These are phyloP conservation scores for Penicillium sp. DNA, from an alignment of 2,329 filamentous ascomycete genomes.

Conservation along the genomic window DNA sequence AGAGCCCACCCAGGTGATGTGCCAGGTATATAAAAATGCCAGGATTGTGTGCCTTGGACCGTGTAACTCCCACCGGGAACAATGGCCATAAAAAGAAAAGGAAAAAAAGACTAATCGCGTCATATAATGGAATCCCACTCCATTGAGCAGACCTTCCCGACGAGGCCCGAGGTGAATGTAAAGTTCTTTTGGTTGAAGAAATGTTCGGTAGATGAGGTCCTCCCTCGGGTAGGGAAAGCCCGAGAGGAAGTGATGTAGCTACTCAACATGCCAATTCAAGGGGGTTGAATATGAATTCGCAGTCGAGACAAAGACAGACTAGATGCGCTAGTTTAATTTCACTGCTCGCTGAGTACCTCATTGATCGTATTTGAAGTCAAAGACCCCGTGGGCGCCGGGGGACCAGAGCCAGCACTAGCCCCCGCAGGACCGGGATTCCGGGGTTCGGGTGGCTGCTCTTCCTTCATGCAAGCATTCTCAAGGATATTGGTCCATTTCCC, in stretches of 20 bases:
- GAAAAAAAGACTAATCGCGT: conserved; percentile 13
- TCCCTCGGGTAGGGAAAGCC: no score
- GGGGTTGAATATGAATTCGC: background rate
- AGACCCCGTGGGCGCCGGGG: conserved; percentile 11
- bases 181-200: background rate
- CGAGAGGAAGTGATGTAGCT: background rate
- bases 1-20: conserved; percentile 16
- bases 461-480: conserved; percentile 93
- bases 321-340: conserved; percentile 12
- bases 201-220: no score
- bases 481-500: conserved; percentile 99
- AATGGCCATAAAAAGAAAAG: conserved; percentile 7
- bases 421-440: no score
- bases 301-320: background rate
- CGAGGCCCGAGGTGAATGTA: conserved; percentile 3
- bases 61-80: conserved; percentile 12
- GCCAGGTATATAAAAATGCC: conserved; percentile 12
- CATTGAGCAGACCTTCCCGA: conserved; percentile 8
- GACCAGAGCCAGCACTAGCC: no score
- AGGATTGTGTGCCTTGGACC: conserved; percentile 9
- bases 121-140: conserved; percentile 16
- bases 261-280: background rate
- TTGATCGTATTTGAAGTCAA: conserved; percentile 27
- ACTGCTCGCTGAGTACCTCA: conserved; percentile 29
- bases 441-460: conserved; percentile 52